Conservation (phyloP, 2,329 filamentous ascomycete genomes). For the Zymoseptoria brevis region DNA sequence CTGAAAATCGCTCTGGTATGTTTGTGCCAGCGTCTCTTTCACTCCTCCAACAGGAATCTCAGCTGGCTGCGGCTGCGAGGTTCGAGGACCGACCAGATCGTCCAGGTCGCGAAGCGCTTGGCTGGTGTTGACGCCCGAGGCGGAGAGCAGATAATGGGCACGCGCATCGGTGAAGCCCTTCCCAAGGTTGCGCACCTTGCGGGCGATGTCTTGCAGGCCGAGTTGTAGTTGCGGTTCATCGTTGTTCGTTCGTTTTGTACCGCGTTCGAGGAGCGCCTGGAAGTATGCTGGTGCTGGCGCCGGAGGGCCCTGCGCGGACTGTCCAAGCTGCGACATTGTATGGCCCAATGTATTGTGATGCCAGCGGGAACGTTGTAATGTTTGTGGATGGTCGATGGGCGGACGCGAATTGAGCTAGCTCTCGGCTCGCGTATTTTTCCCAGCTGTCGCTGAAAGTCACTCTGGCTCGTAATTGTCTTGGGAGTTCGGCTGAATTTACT, state of each 20-base stretch:
- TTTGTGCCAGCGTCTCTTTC: slow-evolving; percentile 24
- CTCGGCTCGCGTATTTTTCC: slow-evolving; percentile 1
- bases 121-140: slow-evolving; percentile 84
- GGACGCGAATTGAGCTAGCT: neutral
- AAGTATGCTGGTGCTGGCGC: slow-evolving; percentile 48
- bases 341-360: neutral
- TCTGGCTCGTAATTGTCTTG: neutral
- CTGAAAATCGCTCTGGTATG: slow-evolving; percentile 57
- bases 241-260: slow-evolving; percentile 61
- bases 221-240: slow-evolving; percentile 86
- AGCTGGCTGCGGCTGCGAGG: slow-evolving; percentile 8
- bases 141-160: slow-evolving; percentile 83
- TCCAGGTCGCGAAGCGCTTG: slow-evolving; percentile 73
- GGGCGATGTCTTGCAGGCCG: slow-evolving; percentile 77
- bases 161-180: slow-evolving; percentile 49
- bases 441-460: slow-evolving; percentile 1
- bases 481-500: neutral
- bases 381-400: neutral
- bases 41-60: slow-evolving; percentile 16
- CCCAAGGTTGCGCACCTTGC: slow-evolving; percentile 67
- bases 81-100: slow-evolving; percentile 19
- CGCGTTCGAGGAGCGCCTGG: slow-evolving; percentile 55
- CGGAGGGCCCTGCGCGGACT: slow-evolving; percentile 6
- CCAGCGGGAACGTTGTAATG: neutral
- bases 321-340: neutral